A percentile compares a stretch with the other conserved stretches of the same genome.
phyloP scores from a whole-genome alignment of 176 grass and related monocot genomes.

The Hyparrhenia diplandra region DNA sequence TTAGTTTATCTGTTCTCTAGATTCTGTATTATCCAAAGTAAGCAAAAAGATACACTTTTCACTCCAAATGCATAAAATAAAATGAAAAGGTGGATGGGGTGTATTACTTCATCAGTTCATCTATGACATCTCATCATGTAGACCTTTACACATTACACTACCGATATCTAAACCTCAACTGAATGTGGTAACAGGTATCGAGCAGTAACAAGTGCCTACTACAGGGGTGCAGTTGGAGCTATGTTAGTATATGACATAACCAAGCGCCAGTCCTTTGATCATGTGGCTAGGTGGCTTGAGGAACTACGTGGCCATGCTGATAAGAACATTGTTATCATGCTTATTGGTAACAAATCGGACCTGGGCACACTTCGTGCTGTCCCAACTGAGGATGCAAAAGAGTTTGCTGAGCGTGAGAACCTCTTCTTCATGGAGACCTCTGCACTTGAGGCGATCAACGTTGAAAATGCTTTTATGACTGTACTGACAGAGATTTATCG shows the following conservation, averaged over 20 bases:
- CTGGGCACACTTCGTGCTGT: slow-evolving; percentile 50
- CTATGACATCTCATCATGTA: not conserved
- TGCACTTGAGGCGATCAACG: slow-evolving; percentile 53
- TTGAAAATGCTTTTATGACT: slow-evolving; percentile 41
- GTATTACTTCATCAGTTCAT: not conserved
- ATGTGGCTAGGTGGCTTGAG: slow-evolving; percentile 48
- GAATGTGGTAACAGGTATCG: slow-evolving; percentile 51
- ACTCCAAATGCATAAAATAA: not conserved
- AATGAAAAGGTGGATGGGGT: not conserved
- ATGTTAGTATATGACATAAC: slow-evolving; percentile 72
- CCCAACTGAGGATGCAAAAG: slow-evolving; percentile 50
- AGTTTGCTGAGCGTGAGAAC: slow-evolving; percentile 52
- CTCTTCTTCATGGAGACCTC: slow-evolving; percentile 76
- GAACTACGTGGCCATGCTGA: slow-evolving; percentile 51
- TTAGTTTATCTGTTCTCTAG: not conserved
- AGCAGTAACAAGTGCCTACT: slow-evolving; percentile 64
- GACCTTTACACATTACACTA: not conserved
- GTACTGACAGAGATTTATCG: slow-evolving; percentile 48
- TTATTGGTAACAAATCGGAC: slow-evolving; percentile 63
- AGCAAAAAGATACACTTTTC: not conserved
- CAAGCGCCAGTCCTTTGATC: slow-evolving; percentile 61
- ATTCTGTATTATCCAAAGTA: not conserved
- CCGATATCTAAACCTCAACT: not conserved
- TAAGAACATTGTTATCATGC: slow-evolving; percentile 63
- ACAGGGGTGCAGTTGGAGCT: slow-evolving; percentile 61